Evolutionary conservation across 192 early-diverging fungal genomes (phyloP), one percentile per base, ranked within the genome.

Genomic region (Backusella tarrabulga): DNA sequence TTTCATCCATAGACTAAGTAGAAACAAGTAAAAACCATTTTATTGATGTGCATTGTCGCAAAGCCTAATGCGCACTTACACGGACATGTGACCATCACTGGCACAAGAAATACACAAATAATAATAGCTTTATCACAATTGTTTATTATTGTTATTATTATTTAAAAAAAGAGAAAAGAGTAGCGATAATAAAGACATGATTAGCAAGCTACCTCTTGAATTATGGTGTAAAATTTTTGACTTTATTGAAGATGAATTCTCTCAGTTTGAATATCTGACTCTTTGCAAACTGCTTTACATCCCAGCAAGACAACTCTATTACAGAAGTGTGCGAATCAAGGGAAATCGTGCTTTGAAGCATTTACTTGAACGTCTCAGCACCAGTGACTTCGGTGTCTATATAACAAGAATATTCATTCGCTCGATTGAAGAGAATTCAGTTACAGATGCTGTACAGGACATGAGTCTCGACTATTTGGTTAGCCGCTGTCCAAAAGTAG

Each of bases 221-320:
- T 63, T 63, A 23, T 63, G 56, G 56, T 63, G 56, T 63, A 63
- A 63, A 63, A 63, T 63, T 63, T 63, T 63, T 63, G 56, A 23
- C 12, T 63, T 63, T 29, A 63, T 63, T 63, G 56, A 63, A 63
- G 56, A 63, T 63, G 56, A 63, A 23, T 63, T 29, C 12, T 63
- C 56, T 63, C 56, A 29, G 56, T 63, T 63, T 63, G 56, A 63
- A 63, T 63, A 63, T 26, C 29, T 63, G 56, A 63, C 56, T 63
- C 21, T 63, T 9, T 63, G 21, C 12, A 63, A 29, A 63, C 26
- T 26, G 4, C 56, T 63, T 14, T 63, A 63, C 11, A 63, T 63
- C 9, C 26, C 23, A 63, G 26, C 23, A 63, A 63, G 26, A 29
- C 56, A 63, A 9, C 56, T 63, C 23, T 63, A 63, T 63, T 63